phyloP scores from a whole-genome alignment of 352 stramenopile genomes.

The Phytophthora melonis region DNA sequence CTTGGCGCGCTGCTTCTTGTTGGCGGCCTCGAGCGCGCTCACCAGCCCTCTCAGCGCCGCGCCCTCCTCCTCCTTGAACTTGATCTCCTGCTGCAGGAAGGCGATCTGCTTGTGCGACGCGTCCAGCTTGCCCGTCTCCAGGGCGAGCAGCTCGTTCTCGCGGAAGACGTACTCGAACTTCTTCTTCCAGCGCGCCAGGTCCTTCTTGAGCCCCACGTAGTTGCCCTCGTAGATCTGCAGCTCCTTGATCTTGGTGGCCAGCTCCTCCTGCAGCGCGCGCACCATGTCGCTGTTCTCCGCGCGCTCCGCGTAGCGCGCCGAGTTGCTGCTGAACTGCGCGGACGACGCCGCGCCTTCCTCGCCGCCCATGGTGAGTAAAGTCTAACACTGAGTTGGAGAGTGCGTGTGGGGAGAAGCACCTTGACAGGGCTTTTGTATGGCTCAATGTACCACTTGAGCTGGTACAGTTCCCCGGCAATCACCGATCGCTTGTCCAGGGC shows the following conservation, averaged over 20 bases:
- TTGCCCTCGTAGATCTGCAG: slow-evolving; percentile 86
- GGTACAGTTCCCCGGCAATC: not conserved
- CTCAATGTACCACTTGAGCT: not conserved
- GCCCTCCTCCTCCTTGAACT: slow-evolving; percentile 87
- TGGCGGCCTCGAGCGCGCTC: slow-evolving; percentile 77
- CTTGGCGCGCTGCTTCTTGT: slow-evolving; percentile 82
- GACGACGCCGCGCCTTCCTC: not conserved
- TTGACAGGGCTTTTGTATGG: not conserved
- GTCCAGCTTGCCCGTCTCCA: slow-evolving; percentile 89
- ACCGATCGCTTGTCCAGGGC: not conserved
- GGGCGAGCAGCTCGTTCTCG: slow-evolving; percentile 86
- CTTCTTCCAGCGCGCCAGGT: slow-evolving; percentile 85
- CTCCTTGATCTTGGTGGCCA: slow-evolving; percentile 81
- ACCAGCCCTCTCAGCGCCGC: slow-evolving; percentile 78
- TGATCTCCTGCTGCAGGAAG: slow-evolving; percentile 87
- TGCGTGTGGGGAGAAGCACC: too few species aligned
- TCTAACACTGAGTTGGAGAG: not conserved
- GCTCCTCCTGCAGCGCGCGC: slow-evolving; percentile 79
- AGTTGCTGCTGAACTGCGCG: slow-evolving; percentile 66
- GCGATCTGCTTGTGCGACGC: slow-evolving; percentile 84
- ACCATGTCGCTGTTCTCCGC: slow-evolving; percentile 70
- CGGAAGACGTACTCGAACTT: slow-evolving; percentile 91
- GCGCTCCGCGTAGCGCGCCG: slow-evolving; percentile 70
- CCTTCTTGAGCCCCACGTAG: slow-evolving; percentile 82
- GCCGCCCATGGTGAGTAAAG: not conserved